Base-by-base conservation (phyloP, 2,329 filamentous ascomycete genomes). In the Meredithiella fracta region DNA sequence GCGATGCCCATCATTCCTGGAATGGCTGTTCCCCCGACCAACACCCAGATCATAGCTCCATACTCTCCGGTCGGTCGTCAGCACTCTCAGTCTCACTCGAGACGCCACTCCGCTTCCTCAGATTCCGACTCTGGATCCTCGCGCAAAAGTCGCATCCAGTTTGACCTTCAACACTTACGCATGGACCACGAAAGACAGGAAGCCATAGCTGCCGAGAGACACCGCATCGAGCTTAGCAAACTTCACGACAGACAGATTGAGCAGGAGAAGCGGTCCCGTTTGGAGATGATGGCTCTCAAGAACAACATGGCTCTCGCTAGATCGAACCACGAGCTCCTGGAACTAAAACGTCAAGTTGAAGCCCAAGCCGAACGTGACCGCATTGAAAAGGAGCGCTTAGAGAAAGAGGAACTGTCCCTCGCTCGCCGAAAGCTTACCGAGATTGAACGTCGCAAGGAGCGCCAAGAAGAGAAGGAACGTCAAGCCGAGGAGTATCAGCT, bases 371-470 rank as follows among this genome's bases (percentile, higher is more conserved):
- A 54, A 7, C 29, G 42, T 23, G 23, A 34, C 6, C 51, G 53
- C 34, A 47, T 38, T 9, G 57, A 56, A 25, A 56, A 51, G 22
- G 54, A 54, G 17, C 54, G 54, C 14, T 14, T 56, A 23, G 69
- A 75, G 62, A 69, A 77, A 7, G 67, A 71, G 57, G 69, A 70
- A 29, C 62, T 78, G 23, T 70, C 69, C 58, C 60, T 75, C n/a
- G 67, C 66, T 40, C 50, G 51, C 9, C 64, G 64, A 61, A 53
- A 53, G 34, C 54, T 59, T 11, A 15, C 51, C 6, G 67, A 65
- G 61, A 70, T 65, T 61, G 64, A 69, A 22, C 65, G 67, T 34
- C 63, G 69, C 23, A 64, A 62, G 31, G 38, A 57, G 17, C 20
- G 38, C 7, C 15, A 50, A 8, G 67, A 66, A 14, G 61, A 64